Percentiles rank a stretch among this genome's conserved stretches.
phyloP scores from a whole-genome alignment of 768 basidiomycete genomes.

The Mycena polygramma region DNA sequence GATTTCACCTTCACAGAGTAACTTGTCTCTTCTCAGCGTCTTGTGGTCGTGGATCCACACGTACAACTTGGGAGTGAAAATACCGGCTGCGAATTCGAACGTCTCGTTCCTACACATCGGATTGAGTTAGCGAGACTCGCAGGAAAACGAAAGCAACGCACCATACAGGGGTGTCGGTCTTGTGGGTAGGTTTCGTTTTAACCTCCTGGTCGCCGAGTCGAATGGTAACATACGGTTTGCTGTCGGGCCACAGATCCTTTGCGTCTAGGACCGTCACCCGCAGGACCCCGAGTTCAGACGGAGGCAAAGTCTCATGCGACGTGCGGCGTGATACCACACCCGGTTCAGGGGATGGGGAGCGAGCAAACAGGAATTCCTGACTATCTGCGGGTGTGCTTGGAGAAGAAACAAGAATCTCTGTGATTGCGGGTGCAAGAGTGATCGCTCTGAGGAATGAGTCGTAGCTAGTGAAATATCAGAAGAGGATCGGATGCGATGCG shows the following conservation, averaged over 20 bases:
- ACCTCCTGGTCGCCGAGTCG: conserved; percentile 85
- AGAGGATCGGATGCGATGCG: too few species aligned
- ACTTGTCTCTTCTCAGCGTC: conserved; percentile 90
- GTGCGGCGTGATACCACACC: too few species aligned
- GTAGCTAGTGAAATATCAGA: too few species aligned
- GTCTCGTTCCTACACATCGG: conserved; percentile 80
- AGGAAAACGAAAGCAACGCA: too few species aligned
- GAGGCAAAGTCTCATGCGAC: conserved; percentile 34
- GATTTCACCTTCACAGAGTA: conserved; percentile 85
- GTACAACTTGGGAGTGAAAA: conserved; percentile 71
- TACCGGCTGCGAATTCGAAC: conserved; percentile 77
- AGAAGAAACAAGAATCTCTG: too few species aligned
- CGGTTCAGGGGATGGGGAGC: too few species aligned
- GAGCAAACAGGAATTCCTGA: too few species aligned
- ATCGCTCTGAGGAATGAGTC: too few species aligned
- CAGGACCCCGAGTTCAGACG: conserved; percentile 74
- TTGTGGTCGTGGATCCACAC: conserved; percentile 87
- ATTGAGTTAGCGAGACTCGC: conserved; percentile 13
- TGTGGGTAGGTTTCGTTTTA: conserved; percentile 87
- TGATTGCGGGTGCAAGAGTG: too few species aligned
- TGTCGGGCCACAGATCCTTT: conserved; percentile 72
- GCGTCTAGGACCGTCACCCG: conserved; percentile 79
- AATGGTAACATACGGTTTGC: conserved; percentile 84
- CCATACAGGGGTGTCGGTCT: conserved; percentile 88
- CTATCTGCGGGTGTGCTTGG: too few species aligned